These are phyloP conservation scores for Pythium sukuiense DNA, from an alignment of 352 stramenopile genomes.

Conservation along the genomic window DNA sequence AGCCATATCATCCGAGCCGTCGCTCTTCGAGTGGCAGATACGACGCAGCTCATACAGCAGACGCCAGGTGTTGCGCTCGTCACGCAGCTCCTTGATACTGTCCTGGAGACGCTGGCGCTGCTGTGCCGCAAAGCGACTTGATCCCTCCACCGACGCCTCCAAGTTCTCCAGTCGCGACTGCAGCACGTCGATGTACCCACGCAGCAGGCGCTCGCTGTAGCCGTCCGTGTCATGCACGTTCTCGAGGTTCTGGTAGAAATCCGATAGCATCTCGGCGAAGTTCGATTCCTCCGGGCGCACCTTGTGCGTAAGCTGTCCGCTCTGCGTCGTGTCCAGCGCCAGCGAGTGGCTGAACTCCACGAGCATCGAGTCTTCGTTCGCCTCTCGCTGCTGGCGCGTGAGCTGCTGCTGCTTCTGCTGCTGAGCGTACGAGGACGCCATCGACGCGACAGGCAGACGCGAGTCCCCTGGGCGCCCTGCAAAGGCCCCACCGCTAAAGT, in stretches of 20 bases:
- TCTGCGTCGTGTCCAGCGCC: slow-evolving; percentile 33
- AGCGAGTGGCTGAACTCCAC: slow-evolving; percentile 49
- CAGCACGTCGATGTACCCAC: slow-evolving; percentile 77
- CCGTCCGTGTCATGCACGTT: slow-evolving; percentile 66
- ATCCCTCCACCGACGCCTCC: slow-evolving; percentile 31
- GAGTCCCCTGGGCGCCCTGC: slow-evolving; percentile 30
- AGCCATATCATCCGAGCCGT: slow-evolving; percentile 33
- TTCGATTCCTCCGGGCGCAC: slow-evolving; percentile 69
- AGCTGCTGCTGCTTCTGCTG: slow-evolving; percentile 23
- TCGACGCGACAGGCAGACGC: slow-evolving; percentile 70
- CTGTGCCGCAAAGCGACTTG: slow-evolving; percentile 19
- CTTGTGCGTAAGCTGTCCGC: slow-evolving; percentile 49
- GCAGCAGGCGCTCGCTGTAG: slow-evolving; percentile 73
- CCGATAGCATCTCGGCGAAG: slow-evolving; percentile 74
- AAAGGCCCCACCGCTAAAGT: slow-evolving; percentile 21
- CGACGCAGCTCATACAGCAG: slow-evolving; percentile 71
- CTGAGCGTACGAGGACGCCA: slow-evolving; percentile 60
- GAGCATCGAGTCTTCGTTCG: slow-evolving; percentile 44
- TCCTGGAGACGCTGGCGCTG: slow-evolving; percentile 41
- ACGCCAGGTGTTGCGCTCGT: slow-evolving; percentile 86
- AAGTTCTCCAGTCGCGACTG: slow-evolving; percentile 64
- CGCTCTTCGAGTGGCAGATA: slow-evolving; percentile 44
- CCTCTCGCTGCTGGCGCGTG: slow-evolving; percentile 17
- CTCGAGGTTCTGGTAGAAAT: slow-evolving; percentile 77
- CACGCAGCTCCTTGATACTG: slow-evolving; percentile 60